Evolutionary conservation across 139 green algal species (phyloP), one percentile per base, ranked within the genome.

Genomic region (Ostreobium quekettii): DNA sequence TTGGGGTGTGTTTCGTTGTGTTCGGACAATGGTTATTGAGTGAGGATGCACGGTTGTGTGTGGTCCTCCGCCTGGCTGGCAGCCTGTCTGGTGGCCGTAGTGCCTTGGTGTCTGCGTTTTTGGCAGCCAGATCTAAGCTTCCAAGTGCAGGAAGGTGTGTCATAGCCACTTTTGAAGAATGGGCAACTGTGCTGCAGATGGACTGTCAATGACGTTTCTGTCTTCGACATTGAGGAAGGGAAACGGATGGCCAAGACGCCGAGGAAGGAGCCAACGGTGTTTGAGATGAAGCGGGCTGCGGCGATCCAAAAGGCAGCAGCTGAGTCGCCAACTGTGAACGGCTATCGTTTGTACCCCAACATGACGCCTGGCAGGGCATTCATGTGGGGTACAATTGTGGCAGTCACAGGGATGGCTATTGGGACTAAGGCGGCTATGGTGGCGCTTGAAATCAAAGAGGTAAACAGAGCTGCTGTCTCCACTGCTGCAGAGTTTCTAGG

Each of bases 381-480:
- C 3, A 57, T 68, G 37, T 68, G 61, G 61, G 61, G 61, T 19
- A 57, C 61, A 6, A 68, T 68, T 7, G 61, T 29, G 6, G 61
- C 61, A 6, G 11, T 53, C 8, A 28, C 61, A 19, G 61, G 61
- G 5, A 68, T 26, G 7, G 42, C 42, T n/a, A 68, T 68, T n/a
- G 61, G 61, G 35, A 56, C 61, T 4, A 68, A 68, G 36, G 35
- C 53, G 4, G 61, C 61, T 33, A 57, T 36, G 11, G 4, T 68
- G 3, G 8, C 31, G 30, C n/a, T 68, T 6, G 61, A 68, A 19
- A 68, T 68, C 61, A 68, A 68, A 56, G 24, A 33, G 5, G 61
- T 68, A 19, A 42, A 15, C 26, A 42, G 8, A 48, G 42, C 11
- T 15, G 36, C n/a, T n/a, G n/a, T n/a, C n/a, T n/a, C n/a, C n/a